These are phyloP conservation scores for Colletotrichum liaoningense DNA, from an alignment of 2,329 filamentous ascomycete species.

Conservation along the genomic window DNA sequence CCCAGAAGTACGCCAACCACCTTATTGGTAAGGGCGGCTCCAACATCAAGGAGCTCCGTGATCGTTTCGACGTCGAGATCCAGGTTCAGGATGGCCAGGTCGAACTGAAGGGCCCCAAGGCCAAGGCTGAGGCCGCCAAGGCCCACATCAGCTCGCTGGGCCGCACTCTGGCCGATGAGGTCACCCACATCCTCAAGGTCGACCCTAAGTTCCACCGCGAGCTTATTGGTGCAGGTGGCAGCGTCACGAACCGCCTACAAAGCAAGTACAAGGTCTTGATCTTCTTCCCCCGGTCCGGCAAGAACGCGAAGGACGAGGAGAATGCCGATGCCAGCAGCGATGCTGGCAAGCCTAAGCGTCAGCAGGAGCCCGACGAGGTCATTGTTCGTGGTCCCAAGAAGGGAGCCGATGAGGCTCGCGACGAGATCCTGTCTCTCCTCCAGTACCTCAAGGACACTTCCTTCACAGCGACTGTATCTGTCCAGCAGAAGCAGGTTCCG, in stretches of 20 bases:
- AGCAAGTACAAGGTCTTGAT: constrained; percentile 94
- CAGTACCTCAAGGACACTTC: constrained; percentile 94
- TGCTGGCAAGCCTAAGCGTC: constrained; percentile 70
- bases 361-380: constrained; percentile 89
- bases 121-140: constrained; percentile 90
- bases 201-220: constrained; percentile 95
- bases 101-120: constrained; percentile 94
- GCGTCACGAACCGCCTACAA: constrained; percentile 91
- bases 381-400: constrained; percentile 91
- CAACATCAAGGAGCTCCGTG: constrained; percentile 73
- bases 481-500: constrained; percentile 93
- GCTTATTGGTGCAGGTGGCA: constrained; percentile 88
- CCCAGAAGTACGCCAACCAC: constrained; percentile 93
- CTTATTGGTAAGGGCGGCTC: constrained; percentile 77
- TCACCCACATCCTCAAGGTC: constrained; percentile 87
- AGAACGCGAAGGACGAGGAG: constrained; percentile 76
- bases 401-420: constrained; percentile 90
- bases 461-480: constrained; percentile 80
- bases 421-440: constrained; percentile 88
- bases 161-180: constrained; percentile 90
- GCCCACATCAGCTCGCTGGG: constrained; percentile 82
- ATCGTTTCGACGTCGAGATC: constrained; percentile 78
- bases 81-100: constrained; percentile 95
- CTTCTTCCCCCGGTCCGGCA: constrained; percentile 83
- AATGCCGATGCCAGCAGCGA: constrained; percentile 78